Evolutionary conservation across 202 grass and related monocot genomes (phyloP).

Genomic region (Digitaria exilis): DNA sequence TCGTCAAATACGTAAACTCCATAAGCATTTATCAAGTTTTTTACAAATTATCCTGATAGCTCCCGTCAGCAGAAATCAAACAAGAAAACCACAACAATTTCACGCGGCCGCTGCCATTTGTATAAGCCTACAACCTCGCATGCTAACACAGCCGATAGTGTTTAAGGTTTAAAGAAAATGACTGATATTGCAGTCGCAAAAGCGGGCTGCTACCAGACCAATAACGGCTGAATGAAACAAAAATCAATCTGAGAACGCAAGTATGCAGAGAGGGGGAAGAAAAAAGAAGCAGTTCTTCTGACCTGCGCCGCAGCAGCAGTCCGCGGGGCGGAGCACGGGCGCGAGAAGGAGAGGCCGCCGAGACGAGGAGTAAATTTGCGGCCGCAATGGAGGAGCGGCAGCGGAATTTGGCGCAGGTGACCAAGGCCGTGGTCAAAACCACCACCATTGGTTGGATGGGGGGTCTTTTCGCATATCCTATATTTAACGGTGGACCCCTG

Average conservation of each 20-base stretch:
- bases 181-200: not conserved
- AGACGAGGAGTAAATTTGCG: not conserved
- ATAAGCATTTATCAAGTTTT: not conserved
- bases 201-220: not conserved
- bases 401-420: slow-evolving; percentile 24
- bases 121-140: not conserved
- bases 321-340: not conserved
- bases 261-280: not conserved
- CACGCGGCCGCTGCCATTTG: not conserved
- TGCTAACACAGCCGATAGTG: not conserved
- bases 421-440: not conserved
- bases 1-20: not conserved
- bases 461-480: not conserved
- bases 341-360: not conserved
- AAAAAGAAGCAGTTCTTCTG: not conserved
- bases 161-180: not conserved
- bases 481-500: not conserved
- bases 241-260: not conserved
- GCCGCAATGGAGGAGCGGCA: not conserved
- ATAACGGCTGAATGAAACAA: not conserved
- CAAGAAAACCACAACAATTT: not conserved
- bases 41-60: not conserved
- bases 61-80: not conserved
- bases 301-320: slow-evolving; percentile 8
- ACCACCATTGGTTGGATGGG: slow-evolving; percentile 36